Percentiles rank a stretch among this genome's conserved stretches.
These are phyloP conservation scores for Flagelloscypha sp. DNA, from an alignment of 768 basidiomycete genomes.

Conservation along the genomic window DNA sequence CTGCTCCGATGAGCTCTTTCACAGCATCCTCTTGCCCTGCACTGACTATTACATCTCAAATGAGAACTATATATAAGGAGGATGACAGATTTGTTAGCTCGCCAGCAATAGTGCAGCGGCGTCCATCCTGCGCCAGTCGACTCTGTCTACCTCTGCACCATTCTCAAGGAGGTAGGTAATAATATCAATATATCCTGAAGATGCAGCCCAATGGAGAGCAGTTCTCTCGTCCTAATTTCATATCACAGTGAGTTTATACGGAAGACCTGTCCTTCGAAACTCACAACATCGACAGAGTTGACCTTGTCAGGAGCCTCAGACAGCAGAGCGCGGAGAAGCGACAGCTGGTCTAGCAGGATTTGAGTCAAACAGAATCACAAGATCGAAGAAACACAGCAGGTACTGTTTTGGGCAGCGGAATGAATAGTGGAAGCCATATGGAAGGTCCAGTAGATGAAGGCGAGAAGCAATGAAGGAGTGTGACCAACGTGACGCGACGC, in stretches of 20 bases:
- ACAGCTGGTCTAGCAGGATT: constrained; percentile 49
- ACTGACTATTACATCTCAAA: constrained; percentile 44
- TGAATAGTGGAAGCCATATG: constrained; percentile 48
- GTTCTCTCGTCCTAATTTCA: constrained; percentile 62
- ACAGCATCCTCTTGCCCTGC: constrained; percentile 73
- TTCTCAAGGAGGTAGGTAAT: constrained; percentile 61
- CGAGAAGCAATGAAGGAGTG: constrained; percentile 8
- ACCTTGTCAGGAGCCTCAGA: constrained; percentile 53
- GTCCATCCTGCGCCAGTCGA: constrained; percentile 70
- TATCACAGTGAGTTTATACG: constrained; percentile 2
- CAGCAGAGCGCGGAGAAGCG: constrained; percentile 59
- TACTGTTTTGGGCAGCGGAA: constrained; percentile 64
- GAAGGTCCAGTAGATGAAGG: constrained; percentile 3
- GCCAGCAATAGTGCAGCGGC: constrained; percentile 75
- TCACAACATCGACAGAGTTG: constrained; percentile 56
- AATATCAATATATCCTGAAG: constrained; percentile 63
- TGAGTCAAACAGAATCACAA: constrained; percentile 1
- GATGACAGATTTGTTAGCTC: constrained; percentile 10
- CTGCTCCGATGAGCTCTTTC: constrained; percentile 70
- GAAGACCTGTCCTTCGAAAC: constrained; percentile 7
- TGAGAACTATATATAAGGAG: neutral
- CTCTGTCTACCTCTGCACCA: constrained; percentile 57
- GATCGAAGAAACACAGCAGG: constrained; percentile 7
- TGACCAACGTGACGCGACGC: too few species aligned
- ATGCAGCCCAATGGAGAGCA: constrained; percentile 81